Percentiles rank a stretch among this genome's conserved stretches.
Conservation (phyloP, 2,329 filamentous ascomycete genomes). For the Nectriaceae sp. region DNA sequence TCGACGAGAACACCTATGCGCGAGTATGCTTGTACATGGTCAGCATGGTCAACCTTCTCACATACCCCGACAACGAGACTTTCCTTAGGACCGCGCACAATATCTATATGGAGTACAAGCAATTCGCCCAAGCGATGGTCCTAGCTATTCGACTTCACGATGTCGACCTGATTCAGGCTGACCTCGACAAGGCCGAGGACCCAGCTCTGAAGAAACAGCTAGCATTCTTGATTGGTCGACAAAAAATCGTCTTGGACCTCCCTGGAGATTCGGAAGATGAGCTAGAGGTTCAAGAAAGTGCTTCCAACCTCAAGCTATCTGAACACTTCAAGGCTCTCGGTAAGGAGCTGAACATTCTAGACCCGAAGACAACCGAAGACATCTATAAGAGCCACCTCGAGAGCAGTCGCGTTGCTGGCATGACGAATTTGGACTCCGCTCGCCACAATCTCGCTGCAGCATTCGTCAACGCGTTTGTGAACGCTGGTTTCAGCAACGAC, state of each 20-base stretch:
- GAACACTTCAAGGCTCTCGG: constrained; percentile 93
- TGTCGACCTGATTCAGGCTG: constrained; percentile 74
- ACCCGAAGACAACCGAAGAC: constrained; percentile 95
- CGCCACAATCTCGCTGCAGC: constrained; percentile 93
- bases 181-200: constrained; percentile 80
- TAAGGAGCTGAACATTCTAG: constrained; percentile 94
- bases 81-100: constrained; percentile 91
- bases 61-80: constrained; percentile 94
- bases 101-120: constrained; percentile 92
- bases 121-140: constrained; percentile 90
- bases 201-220: constrained; percentile 87
- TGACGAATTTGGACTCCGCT: constrained; percentile 94
- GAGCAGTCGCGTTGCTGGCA: constrained; percentile 86
- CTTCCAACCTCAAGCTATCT: constrained; percentile 84
- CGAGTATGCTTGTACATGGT: constrained; percentile 97
- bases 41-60: constrained; percentile 96
- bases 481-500: constrained; percentile 92
- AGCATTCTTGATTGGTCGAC: constrained; percentile 87
- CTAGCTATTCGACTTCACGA: constrained; percentile 94
- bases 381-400: constrained; percentile 99
- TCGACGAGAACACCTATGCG: constrained; percentile 92
- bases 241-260: constrained; percentile 81
- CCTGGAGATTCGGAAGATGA: constrained; percentile 68
- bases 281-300: constrained; percentile 74
- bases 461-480: constrained; percentile 97